Evolutionary conservation across 768 basidiomycete species (phyloP), one percentile per base, ranked within the genome.

Genomic region (Dacryopinax spathularia): DNA sequence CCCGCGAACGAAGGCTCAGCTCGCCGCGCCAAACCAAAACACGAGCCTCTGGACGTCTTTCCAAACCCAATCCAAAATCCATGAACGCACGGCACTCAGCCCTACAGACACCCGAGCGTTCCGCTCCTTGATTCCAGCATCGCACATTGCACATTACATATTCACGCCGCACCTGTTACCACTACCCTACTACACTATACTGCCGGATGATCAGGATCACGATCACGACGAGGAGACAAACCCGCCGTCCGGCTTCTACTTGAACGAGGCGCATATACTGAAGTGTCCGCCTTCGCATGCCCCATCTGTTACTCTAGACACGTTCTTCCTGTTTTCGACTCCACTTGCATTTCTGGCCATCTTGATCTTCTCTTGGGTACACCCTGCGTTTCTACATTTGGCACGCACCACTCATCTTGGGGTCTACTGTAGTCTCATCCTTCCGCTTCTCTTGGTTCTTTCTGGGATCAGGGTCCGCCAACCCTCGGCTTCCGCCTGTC

Each of bases 101-200:
- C 18, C 39, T 22, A 41, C 39, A 41, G 48, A 9, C 48, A 56
- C 48, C 48, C 48, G 48, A 15, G 7, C 4, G 16, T 6, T 41
- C 18, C 18, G 18, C 18, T 22, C 18, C 22, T 18, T n/a, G n/a
- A 22, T 27, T 56, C 25, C n/a, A n/a, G n/a, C n/a, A n/a, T 15
- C 29, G 10, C 10, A 29, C 48, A 56, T 56, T 29, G 39, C 39
- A 56, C 29, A 56, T 56, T 31, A 56, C 25, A 56, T 56, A 56
- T 56, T 56, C 48, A 56, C 48, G 48, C 48, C 48, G 48, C 48
- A 56, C 48, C 25, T 29, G 48, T 56, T 56, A 56, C 48, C 48
- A 31, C 48, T 56, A 56, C 48, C 20, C 29, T 56, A 56, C 48
- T 27, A 22, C 48, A 31, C 48, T 31, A 56, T 56, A 56, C 18